Base-by-base conservation (phyloP, 2,329 filamentous ascomycete species). In the Fusarium hostae region DNA sequence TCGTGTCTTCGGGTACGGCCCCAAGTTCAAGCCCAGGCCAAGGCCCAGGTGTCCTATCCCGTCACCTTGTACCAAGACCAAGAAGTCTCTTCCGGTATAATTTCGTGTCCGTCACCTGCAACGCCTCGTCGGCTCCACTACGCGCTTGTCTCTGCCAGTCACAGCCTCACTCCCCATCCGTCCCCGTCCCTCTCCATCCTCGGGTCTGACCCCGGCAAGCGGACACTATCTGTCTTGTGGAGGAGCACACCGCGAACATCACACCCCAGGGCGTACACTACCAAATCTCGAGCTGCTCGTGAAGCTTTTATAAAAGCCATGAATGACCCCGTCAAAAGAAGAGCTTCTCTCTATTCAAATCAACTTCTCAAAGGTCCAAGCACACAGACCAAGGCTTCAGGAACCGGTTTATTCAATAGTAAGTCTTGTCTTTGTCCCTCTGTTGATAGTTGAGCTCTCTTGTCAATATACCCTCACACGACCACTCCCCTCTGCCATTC, bases 371-470 rank as follows among this genome's bases (percentile, higher is more conserved):
- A 82, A 82, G 79, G 81, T 76, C 81, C 81, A 71, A 79, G 79
- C 75, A 81, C 79, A 70, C 77, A 81, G 70, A 77, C 80, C 71
- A 80, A 81, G 74, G 75, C 79, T 74, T 72, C 75, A 76, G 78
- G 79, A 78, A 74, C 76, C 75, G 78, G 81, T 79, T 79, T 82
- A 72, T 79, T 78, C 82, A 84, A 82, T 74, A 84, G 82, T 84
- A 75, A 75, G 82, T 82, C 64, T 62, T 47, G 56, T 39, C 63
- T 44, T 51, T 32, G 52, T 41, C 45, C 67, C 47, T 51, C 45
- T n/a, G 32, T 63, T 15, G 48, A 48, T 58, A 55, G 44, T 20
- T 51, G 41, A 48, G 32, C 43, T 62, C 45, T 61, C 60, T 54
- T 59, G 44, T 56, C 59, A 63, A 55, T 66, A 71, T 48, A 35